Evolutionary conservation across 768 basidiomycete genomes (phyloP).

Genomic region (Phylloporus sp.): DNA sequence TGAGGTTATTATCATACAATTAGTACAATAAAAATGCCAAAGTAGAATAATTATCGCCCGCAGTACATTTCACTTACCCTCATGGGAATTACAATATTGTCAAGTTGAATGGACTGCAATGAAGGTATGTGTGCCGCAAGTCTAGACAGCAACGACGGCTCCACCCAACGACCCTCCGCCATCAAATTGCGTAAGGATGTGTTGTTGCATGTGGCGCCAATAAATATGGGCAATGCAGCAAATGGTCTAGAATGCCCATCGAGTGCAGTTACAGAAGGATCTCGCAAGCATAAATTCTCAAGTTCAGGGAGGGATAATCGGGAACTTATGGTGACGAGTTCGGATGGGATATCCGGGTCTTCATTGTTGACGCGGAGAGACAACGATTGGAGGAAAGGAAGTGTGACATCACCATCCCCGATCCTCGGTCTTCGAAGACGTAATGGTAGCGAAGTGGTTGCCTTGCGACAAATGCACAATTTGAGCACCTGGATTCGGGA

Average conservation of each 20-base stretch:
- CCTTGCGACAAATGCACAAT: conserved; percentile 47
- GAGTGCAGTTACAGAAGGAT: conserved; percentile 23
- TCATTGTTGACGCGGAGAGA: conserved; percentile 46
- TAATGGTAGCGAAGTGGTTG: conserved; percentile 15
- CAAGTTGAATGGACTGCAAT: conserved; percentile 13
- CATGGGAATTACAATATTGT: conserved; percentile 1
- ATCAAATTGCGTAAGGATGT: conserved; percentile 11
- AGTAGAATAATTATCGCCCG: conserved; percentile 1
- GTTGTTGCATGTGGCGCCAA: conserved; percentile 3
- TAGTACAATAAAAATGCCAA: conserved; percentile 1
- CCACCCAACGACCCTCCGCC: conserved; percentile 28
- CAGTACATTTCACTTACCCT: conserved; percentile 9
- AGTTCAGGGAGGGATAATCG: conserved; percentile 47
- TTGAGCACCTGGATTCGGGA: conserved; percentile 48
- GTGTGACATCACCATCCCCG: conserved; percentile 31
- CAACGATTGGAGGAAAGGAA: conserved; percentile 46
- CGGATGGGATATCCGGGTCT: conserved; percentile 62
- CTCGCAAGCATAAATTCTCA: conserved; percentile 43
- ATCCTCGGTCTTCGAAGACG: conserved; percentile 14
- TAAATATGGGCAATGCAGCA: conserved; percentile 31
- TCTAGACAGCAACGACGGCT: conserved; percentile 9
- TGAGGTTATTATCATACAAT: conserved; percentile 2
- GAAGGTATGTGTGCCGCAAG: conserved; percentile 12
- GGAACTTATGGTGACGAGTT: conserved; percentile 49
- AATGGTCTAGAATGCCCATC: conserved; percentile 29